A percentile compares a stretch with the other conserved stretches of the same genome.
Conservation (phyloP, 73 alveolate species). For the Paramecium tetraurelia region DNA sequence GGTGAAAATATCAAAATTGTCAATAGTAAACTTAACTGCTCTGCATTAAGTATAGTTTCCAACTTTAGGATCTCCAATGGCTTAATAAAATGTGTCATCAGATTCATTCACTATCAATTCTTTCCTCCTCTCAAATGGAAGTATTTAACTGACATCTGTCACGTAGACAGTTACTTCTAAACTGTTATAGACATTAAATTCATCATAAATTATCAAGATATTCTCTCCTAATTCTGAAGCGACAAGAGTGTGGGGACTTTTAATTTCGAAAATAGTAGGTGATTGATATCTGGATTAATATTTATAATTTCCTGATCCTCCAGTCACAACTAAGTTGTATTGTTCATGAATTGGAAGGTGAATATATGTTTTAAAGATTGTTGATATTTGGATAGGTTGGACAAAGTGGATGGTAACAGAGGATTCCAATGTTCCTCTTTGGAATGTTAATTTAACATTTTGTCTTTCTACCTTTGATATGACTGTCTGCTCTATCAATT, state of each 20-base stretch:
- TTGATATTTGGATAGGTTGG: neutral
- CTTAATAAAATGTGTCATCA: neutral
- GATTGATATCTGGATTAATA: neutral
- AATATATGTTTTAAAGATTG: neutral
- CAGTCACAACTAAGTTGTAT: neutral
- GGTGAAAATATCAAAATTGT: neutral
- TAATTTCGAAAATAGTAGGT: neutral
- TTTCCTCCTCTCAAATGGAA: neutral
- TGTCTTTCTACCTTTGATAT: neutral
- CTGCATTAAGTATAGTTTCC: slow-evolving; percentile 19
- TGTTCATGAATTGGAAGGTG: neutral
- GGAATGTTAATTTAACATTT: neutral
- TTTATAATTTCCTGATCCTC: slow-evolving; percentile 4
- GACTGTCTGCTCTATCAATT: neutral
- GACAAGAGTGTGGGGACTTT: neutral
- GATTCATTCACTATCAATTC: slow-evolving; percentile 1
- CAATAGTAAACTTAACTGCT: neutral
- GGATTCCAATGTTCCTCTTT: neutral
- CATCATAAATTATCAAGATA: neutral
- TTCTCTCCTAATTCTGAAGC: neutral
- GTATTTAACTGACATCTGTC: neutral
- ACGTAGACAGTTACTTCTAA: neutral
- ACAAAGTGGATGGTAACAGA: neutral
- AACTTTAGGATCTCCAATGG: neutral
- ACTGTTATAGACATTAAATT: neutral